These are phyloP conservation scores for Rhodocollybia butyracea DNA, from an alignment of 768 basidiomycete genomes.

Conservation along the genomic window DNA sequence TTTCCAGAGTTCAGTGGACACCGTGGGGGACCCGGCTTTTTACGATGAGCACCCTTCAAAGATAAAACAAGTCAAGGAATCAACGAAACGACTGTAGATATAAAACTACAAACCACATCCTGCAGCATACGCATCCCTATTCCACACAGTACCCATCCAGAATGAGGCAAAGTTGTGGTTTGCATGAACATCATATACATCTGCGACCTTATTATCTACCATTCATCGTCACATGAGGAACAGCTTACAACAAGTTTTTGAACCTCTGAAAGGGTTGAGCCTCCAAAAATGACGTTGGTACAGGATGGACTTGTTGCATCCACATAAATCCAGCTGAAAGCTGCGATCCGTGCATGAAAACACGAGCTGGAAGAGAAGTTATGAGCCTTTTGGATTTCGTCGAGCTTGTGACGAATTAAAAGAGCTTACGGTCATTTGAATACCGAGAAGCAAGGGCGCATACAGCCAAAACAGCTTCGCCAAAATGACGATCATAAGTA, in stretches of 20 bases:
- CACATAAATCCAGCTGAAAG: conserved; percentile 38
- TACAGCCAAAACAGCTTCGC: conserved; percentile 38
- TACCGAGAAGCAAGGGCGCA: conserved; percentile 46
- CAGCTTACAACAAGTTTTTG: conserved; percentile 31
- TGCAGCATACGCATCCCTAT: conserved; percentile 38
- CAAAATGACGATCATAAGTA: conserved; percentile 36
- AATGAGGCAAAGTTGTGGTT: conserved; percentile 21
- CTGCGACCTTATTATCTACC: conserved; percentile 13
- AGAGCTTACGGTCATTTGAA: conserved; percentile 35
- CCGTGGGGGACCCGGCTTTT: conserved; percentile 10
- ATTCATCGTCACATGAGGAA: conserved; percentile 13
- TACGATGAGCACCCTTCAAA: conserved; percentile 33
- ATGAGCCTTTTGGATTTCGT: too few species aligned
- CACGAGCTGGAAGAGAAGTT: too few species aligned
- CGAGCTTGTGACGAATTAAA: too few species aligned
- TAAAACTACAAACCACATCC: too few species aligned
- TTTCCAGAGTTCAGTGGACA: conserved; percentile 52
- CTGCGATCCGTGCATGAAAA: conserved; percentile 26
- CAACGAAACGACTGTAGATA: too few species aligned
- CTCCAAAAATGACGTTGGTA: conserved; percentile 28
- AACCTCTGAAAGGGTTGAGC: conserved; percentile 32
- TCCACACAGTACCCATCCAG: conserved; percentile 33
- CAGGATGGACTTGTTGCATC: conserved; percentile 36
- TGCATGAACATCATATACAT: conserved; percentile 33
- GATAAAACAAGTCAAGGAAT: too few species aligned